Percentiles rank a stretch among this genome's conserved stretches.
Conservation (phyloP, 2,329 filamentous ascomycete species). For the Monosporascus ibericus region DNA sequence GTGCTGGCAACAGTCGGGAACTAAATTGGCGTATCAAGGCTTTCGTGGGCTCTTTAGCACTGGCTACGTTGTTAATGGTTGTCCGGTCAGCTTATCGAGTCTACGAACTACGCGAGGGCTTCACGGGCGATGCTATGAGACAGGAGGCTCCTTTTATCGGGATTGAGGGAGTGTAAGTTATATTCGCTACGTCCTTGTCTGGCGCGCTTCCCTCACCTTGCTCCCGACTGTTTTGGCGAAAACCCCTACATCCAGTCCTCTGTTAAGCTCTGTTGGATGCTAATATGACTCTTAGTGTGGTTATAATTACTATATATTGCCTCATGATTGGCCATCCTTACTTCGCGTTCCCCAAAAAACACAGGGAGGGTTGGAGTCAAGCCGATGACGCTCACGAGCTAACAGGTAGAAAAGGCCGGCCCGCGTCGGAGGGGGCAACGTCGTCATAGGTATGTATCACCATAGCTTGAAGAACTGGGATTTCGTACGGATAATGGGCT, state of each 20-base stretch:
- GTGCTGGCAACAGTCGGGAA: background rate
- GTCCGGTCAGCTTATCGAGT: constrained; percentile 53
- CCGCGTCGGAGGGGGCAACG: too few relatives aligned
- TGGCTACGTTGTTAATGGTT: constrained; percentile 50
- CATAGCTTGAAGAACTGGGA: too few relatives aligned
- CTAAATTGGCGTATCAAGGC: constrained; percentile 31
- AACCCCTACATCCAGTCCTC: background rate
- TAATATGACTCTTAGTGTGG: constrained; percentile 1
- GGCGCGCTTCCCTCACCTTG: too few relatives aligned
- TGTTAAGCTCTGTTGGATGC: background rate
- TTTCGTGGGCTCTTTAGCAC: constrained; percentile 44
- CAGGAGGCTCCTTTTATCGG: constrained; percentile 42
- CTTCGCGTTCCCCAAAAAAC: background rate
- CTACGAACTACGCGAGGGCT: constrained; percentile 52
- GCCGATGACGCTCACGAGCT: background rate
- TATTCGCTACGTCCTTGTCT: background rate
- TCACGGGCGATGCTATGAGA: constrained; percentile 42
- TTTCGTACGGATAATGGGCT: too few relatives aligned
- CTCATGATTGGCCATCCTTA: constrained; percentile 11
- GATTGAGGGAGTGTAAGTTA: constrained; percentile 34
- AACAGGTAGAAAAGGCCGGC: background rate
- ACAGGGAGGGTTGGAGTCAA: background rate
- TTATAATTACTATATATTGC: constrained; percentile 7
- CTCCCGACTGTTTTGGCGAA: background rate
- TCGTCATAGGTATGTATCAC: too few relatives aligned